phyloP scores from a whole-genome alignment of 495 filamentous ascomycete species.

The Neurospora tetraspora region DNA sequence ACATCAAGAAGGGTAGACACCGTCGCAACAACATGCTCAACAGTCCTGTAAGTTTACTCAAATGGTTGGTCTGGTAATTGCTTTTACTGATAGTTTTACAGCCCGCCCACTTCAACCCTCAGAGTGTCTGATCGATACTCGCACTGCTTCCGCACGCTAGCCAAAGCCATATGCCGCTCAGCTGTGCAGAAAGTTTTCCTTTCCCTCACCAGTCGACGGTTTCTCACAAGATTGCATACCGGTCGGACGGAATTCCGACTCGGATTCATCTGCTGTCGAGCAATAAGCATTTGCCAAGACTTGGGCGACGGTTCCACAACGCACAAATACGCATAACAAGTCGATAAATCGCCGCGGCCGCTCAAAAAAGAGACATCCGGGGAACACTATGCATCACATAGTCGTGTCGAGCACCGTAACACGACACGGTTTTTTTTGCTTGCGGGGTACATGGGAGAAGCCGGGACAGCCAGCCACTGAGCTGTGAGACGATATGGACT shows the following conservation, averaged over 20 bases:
- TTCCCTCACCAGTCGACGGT: not conserved
- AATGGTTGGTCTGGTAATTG: not conserved
- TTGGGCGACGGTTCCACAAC: not conserved
- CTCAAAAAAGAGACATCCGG: not conserved
- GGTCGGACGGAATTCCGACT: not conserved
- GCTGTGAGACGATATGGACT: not conserved
- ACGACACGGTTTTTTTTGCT: not conserved
- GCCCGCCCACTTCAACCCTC: constrained; percentile 38
- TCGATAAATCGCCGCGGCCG: not conserved
- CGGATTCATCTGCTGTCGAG: not conserved
- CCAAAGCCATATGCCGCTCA: not conserved
- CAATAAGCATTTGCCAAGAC: not conserved
- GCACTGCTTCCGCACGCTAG: not conserved
- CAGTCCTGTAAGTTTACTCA: constrained; percentile 63
- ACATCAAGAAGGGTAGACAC: constrained; percentile 96
- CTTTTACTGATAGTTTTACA: constrained; percentile 15
- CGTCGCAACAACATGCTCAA: constrained; percentile 84
- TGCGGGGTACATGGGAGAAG: not conserved
- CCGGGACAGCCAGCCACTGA: not conserved
- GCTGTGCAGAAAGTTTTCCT: not conserved
- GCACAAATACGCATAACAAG: not conserved
- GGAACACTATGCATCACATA: not conserved
- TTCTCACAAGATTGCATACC: not conserved
- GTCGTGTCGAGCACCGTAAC: not conserved
- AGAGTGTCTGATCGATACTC: constrained; percentile 36